These are phyloP conservation scores for Corniculantispora saksenae DNA, from an alignment of 2,329 filamentous ascomycete genomes.

Conservation along the genomic window DNA sequence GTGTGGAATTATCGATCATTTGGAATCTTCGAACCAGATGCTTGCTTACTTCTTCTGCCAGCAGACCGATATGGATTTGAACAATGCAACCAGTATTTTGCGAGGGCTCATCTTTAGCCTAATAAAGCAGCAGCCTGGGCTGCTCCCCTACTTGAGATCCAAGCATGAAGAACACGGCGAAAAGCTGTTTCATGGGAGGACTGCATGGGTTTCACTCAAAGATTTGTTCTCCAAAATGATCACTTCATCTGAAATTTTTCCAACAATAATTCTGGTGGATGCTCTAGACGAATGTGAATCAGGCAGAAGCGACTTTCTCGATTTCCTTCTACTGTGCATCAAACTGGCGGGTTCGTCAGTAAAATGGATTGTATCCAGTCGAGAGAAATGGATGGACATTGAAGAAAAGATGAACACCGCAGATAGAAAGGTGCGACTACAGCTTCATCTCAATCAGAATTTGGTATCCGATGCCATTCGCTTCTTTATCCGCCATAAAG, in stretches of 20 bases:
- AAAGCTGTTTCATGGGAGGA: conserved; percentile 37
- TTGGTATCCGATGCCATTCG: conserved; percentile 38
- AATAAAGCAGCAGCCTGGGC: conserved; percentile 32
- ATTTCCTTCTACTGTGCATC: conserved; percentile 33
- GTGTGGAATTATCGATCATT: conserved; percentile 39
- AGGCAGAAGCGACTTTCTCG: conserved; percentile 34
- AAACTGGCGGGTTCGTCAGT: conserved; percentile 26
- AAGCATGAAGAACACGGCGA: conserved; percentile 34
- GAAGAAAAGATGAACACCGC: conserved; percentile 29
- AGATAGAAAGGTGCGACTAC: conserved; percentile 29
- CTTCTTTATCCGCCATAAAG: conserved; percentile 38
- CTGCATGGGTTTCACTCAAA: conserved; percentile 35
- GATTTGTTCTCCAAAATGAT: conserved; percentile 43
- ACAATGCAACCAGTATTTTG: conserved; percentile 42
- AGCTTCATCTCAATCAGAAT: conserved; percentile 39
- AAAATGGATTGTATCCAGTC: conserved; percentile 47
- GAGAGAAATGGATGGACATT: conserved; percentile 35
- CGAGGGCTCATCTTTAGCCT: conserved; percentile 46
- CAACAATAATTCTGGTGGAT: conserved; percentile 42
- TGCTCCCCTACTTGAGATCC: conserved; percentile 22
- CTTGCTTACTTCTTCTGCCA: conserved; percentile 46
- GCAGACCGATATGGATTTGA: conserved; percentile 37
- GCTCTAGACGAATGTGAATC: conserved; percentile 48
- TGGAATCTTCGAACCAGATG: conserved; percentile 20
- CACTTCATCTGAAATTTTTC: conserved; percentile 32